Base-by-base conservation (phyloP, 129 eudicot species). In the Mikania micrantha region DNA sequence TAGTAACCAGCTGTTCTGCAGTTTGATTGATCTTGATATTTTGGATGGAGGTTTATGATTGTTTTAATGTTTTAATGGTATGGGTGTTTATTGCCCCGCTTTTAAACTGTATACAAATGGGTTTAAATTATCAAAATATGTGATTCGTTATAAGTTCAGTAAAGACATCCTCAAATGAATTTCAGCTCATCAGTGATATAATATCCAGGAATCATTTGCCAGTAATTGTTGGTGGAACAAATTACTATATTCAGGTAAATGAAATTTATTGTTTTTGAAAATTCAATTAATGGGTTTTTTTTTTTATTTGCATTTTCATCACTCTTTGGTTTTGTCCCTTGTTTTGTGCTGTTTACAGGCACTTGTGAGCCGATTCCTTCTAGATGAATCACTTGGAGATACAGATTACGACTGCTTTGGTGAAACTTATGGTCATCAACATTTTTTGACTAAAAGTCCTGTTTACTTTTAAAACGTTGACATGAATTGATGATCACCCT, bases 191-290 rank as follows among this genome's bases (percentile, higher is more conserved):
- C 44, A 39, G 80, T 39, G 97, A 79, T 59, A 83, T 94, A 66
- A 69, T 87, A 70, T 94, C 99, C 73, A 92, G 95, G 47, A 70
- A 83, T 71, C 81, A 76, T 77, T 78, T 94, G 67, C 99, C 99
- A 5, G 90, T 89, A 28, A 78, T 94, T 72, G 99, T 94, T 58
- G 99, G 99, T 32, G 99, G 99, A 74, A 94, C 99, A 71, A 94
- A 89, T 80, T 94, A 84, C 72, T 94, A 94, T 80, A 89, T 94
- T 60, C 99, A 89, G 97, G 99, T 90, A 80, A 67, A 34, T 60
- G 45, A 42, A 56, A 36, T 24, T 48, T 70, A 13, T 48, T 9
- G 47, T 60, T 2, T 66, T n/a, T 41, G 49, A 3, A 19, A 67
- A 32, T 73, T 40, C 32, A 70, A 16, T 69, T 38, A 2, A 50